Base-by-base conservation (phyloP, 148 eudicot genomes). In the Silene latifolia region DNA sequence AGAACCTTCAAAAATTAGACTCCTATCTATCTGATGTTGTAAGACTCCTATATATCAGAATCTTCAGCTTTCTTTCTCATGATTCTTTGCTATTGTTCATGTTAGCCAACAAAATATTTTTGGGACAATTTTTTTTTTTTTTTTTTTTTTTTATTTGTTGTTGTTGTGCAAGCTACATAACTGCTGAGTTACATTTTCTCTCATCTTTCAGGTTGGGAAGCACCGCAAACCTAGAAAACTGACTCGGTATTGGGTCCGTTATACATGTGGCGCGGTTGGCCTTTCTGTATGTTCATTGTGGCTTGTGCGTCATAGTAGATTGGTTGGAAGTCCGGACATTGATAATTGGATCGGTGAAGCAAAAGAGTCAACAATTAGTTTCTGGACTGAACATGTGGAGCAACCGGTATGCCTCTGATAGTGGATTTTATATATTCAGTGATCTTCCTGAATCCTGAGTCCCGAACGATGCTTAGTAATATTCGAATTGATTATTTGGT, bases 381-480 rank as follows among this genome's bases (percentile, higher is more conserved):
- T 96, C 80, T 89, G 91, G 97, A 90, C 83, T 76, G 97, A 92
- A 80, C 99, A 90, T 82, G 97, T 96, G 58, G 98, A 96, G 87
- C 89, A 88, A 73, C 98, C 98, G 83, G 98, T 93, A 89, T 78
- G 89, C 60, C 47, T 72, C 64, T 72, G 63, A 27, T 51, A 18
- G 10, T 69, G 39, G 42, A 51, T 72, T 19, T 20, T 56, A 48
- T 56, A 48, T 72, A 32, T 47, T 70, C 46, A 44, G 57, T 44
- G 32, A 21, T 18, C 1, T 29, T 67, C 56, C 53, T 19, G 47
- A 35, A 4, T 32, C 5, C 35, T 4, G 5, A 32, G 76, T 13
- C 24, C 25, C 66, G 23, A 44, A 5, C 39, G 29, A 25, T 15
- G 32, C 61, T 21, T 62, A 53, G 19, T 58, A 19, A 68, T 27